phyloP scores from a whole-genome alignment of 306 rosid genomes.

The Biancaea sappan region DNA sequence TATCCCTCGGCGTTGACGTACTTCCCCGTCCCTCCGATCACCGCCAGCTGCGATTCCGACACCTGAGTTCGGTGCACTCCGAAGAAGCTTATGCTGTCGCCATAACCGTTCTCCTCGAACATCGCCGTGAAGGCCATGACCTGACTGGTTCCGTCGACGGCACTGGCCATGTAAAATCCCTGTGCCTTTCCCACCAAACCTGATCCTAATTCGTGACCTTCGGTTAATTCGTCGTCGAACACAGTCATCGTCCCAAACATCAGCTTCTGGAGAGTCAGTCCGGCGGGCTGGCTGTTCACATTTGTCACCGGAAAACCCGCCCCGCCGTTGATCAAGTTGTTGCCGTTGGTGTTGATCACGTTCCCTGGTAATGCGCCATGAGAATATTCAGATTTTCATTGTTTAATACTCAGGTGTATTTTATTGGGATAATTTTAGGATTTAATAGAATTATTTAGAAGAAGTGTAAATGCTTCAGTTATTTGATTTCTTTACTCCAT shows the following conservation, averaged over 20 bases:
- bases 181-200: slow-evolving; percentile 83
- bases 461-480: too few species aligned
- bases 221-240: slow-evolving; percentile 79
- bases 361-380: not conserved
- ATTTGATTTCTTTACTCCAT: too few species aligned
- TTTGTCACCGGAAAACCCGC: slow-evolving; percentile 47
- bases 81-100: slow-evolving; percentile 69
- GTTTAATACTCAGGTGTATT: too few species aligned
- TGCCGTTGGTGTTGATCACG: slow-evolving; percentile 60
- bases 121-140: slow-evolving; percentile 73
- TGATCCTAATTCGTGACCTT: slow-evolving; percentile 74
- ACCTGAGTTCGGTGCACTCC: slow-evolving; percentile 68
- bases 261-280: slow-evolving; percentile 61
- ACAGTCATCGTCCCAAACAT: slow-evolving; percentile 83
- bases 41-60: slow-evolving; percentile 76
- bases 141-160: slow-evolving; percentile 78
- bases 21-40: slow-evolving; percentile 87
- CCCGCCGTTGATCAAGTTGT: slow-evolving; percentile 48
- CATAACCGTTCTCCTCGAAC: slow-evolving; percentile 71
- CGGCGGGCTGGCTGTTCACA: slow-evolving; percentile 54
- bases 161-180: slow-evolving; percentile 74
- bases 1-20: slow-evolving; percentile 66
- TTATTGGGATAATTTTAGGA: too few species aligned
- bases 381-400: too few species aligned
- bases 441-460: too few species aligned